Evolutionary conservation across 2,329 filamentous ascomycete species (phyloP).

Genomic region (Talaromyces rugulosus): DNA sequence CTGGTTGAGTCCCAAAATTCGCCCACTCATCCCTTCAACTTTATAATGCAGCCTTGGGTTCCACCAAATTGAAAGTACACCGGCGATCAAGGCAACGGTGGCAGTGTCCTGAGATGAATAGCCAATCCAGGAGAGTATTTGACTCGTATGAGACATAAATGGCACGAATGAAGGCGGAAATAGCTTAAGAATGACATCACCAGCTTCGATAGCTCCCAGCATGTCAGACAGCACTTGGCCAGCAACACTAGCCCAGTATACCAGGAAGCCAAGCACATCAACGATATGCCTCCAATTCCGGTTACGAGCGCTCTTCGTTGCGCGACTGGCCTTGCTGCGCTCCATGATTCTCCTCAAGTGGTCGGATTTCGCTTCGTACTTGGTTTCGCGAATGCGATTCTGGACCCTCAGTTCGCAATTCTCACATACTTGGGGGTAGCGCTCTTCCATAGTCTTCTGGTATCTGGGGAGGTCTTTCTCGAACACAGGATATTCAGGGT

Average conservation of each 20-base stretch:
- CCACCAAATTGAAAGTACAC: conserved; percentile 46
- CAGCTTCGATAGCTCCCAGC: conserved; percentile 27
- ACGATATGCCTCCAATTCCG: conserved; percentile 43
- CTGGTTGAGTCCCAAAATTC: conserved; percentile 38
- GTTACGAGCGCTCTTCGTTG: conserved; percentile 26
- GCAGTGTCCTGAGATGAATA: conserved; percentile 28
- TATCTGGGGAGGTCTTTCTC: conserved; percentile 68
- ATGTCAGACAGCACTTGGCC: conserved; percentile 42
- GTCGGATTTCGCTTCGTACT: conserved; percentile 81
- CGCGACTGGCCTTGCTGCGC: conserved; percentile 44
- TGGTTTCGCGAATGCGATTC: conserved; percentile 63
- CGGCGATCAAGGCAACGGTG: conserved; percentile 37
- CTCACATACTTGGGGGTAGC: conserved; percentile 85
- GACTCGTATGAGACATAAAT: conserved; percentile 19
- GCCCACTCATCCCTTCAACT: conserved; percentile 37
- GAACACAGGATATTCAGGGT: conserved; percentile 65
- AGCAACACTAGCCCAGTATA: conserved; percentile 40
- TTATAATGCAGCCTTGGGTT: conserved; percentile 45
- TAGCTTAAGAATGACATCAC: conserved; percentile 14
- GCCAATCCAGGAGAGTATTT: conserved; percentile 11
- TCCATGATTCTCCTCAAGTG: conserved; percentile 72
- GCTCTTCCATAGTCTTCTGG: conserved; percentile 67
- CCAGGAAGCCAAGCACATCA: conserved; percentile 39
- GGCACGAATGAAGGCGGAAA: conserved; percentile 15
- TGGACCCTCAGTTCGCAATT: conserved; percentile 73